Conservation (phyloP, 2,329 filamentous ascomycete genomes). For the Stagonosporopsis cucurbitacearum region DNA sequence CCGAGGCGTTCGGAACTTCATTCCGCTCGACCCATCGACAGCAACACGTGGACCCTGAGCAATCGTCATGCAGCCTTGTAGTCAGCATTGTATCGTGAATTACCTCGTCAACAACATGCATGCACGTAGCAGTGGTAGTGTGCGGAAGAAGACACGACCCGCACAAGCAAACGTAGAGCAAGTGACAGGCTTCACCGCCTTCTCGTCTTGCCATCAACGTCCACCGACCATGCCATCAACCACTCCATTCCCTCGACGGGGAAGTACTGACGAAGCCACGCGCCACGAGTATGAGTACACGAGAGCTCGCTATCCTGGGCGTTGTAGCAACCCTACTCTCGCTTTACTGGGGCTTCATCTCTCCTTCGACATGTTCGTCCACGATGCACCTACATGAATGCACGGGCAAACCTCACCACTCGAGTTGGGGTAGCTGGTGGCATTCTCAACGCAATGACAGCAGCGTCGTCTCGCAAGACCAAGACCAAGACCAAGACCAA, state of each 20-base stretch:
- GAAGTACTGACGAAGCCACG: background rate
- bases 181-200: conserved; percentile 15
- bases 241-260: background rate
- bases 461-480: conserved; percentile 8
- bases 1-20: conserved; percentile 4
- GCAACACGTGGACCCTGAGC: background rate
- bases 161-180: background rate
- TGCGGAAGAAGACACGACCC: background rate
- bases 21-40: conserved; percentile 1
- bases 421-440: conserved; percentile 46
- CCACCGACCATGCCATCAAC: background rate
- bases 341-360: conserved; percentile 10
- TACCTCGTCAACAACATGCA: background rate
- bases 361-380: background rate
- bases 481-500: conserved; percentile 28
- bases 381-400: conserved; percentile 26
- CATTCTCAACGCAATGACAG: conserved; percentile 36
- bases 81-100: background rate
- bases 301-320: background rate
- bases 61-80: no score
- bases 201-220: conserved; percentile 8
- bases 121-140: background rate
- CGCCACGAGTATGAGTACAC: background rate
- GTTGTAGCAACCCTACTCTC: conserved; percentile 4
- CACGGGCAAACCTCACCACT: conserved; percentile 39